These are phyloP conservation scores for Paecilomyces sp. DNA, from an alignment of 2,329 filamentous ascomycete genomes.

Conservation along the genomic window DNA sequence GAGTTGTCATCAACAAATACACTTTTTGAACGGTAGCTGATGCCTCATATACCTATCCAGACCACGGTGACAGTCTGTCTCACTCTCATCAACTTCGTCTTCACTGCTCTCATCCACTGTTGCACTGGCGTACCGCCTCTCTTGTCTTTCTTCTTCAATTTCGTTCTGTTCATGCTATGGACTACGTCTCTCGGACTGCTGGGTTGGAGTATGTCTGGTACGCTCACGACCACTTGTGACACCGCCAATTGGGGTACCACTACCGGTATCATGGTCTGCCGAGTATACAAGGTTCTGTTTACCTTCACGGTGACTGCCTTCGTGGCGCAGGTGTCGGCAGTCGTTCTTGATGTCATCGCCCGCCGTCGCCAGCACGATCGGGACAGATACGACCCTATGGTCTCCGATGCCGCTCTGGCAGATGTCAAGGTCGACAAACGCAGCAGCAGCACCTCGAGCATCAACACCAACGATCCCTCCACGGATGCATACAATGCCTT, in stretches of 20 bases:
- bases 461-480: slow-evolving; percentile 1
- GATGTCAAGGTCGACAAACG: slow-evolving; percentile 30
- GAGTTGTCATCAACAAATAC: neutral
- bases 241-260: slow-evolving; percentile 46
- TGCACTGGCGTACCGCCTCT: slow-evolving; percentile 46
- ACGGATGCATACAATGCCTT: slow-evolving; percentile 7
- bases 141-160: slow-evolving; percentile 45
- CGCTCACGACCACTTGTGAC: slow-evolving; percentile 46
- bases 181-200: slow-evolving; percentile 45
- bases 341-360: slow-evolving; percentile 46
- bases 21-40: neutral
- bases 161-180: slow-evolving; percentile 46
- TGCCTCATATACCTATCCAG: slow-evolving; percentile 22
- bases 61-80: slow-evolving; percentile 46
- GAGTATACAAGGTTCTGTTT: slow-evolving; percentile 55
- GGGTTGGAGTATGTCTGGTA: slow-evolving; percentile 47
- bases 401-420: slow-evolving; percentile 20
- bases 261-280: slow-evolving; percentile 49
- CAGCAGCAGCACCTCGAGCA: slow-evolving; percentile 9
- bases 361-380: slow-evolving; percentile 35
- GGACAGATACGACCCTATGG: slow-evolving; percentile 45
- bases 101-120: slow-evolving; percentile 47
- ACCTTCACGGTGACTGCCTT: slow-evolving; percentile 45
- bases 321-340: slow-evolving; percentile 40
- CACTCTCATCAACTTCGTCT: slow-evolving; percentile 41